Evolutionary conservation across 2,329 filamentous ascomycete species (phyloP).

Genomic region (Hyphodiscus sp.): DNA sequence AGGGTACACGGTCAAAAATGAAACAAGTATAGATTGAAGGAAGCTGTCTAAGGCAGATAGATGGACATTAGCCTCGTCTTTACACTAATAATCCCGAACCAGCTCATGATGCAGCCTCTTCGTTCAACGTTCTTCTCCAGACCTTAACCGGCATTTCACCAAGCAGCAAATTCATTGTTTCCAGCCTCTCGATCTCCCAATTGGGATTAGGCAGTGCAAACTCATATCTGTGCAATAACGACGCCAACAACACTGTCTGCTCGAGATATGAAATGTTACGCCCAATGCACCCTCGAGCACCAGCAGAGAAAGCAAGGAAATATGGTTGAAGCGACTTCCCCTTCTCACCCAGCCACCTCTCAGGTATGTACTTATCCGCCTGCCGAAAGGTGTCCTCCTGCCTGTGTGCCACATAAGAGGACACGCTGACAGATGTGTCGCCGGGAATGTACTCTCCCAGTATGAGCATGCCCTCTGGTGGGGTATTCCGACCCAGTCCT

Average conservation of each 20-base stretch:
- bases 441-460: constrained; percentile 40
- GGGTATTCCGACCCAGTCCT: constrained; percentile 39
- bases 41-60: no score
- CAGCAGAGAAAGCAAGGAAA: constrained; percentile 36
- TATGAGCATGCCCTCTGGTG: constrained; percentile 37
- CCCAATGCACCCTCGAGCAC: constrained; percentile 36
- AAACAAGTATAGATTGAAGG: no score
- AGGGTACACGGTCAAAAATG: no score
- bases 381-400: constrained; percentile 34
- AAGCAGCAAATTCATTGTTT: constrained; percentile 25
- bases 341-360: constrained; percentile 37
- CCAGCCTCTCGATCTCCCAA: constrained; percentile 25
- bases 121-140: constrained; percentile 21
- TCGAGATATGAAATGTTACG: constrained; percentile 39
- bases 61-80: no score
- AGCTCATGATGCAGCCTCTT: no score
- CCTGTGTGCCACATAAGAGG: constrained; percentile 35
- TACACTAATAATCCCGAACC: no score
- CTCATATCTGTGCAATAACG: constrained; percentile 37
- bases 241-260: constrained; percentile 39
- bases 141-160: constrained; percentile 26
- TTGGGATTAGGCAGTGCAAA: constrained; percentile 30
- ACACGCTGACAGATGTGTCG: constrained; percentile 38
- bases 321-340: constrained; percentile 29
- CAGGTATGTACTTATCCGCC: constrained; percentile 34